phyloP scores from a whole-genome alignment of 73 alveolate genomes.

The Tetrahymena borealis region DNA sequence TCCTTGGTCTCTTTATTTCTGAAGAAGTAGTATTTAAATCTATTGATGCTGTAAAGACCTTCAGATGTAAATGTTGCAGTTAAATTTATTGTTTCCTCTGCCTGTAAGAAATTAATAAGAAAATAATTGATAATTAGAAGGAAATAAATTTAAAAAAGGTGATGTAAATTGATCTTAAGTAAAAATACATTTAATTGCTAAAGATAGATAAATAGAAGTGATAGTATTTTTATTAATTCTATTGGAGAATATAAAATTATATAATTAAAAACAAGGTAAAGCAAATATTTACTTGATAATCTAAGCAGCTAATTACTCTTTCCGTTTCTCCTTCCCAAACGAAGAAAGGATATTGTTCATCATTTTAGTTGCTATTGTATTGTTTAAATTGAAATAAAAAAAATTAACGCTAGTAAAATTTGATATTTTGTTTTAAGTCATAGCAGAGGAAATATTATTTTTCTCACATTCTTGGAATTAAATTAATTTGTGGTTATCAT shows the following conservation, averaged over 20 bases:
- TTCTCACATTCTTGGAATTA: not conserved
- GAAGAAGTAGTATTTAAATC: not conserved
- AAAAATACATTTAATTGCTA: no score
- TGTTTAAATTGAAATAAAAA: not conserved
- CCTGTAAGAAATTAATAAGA: no score
- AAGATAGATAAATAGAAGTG: no score
- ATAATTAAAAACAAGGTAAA: no score
- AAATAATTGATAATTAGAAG: no score
- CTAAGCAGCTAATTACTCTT: not conserved
- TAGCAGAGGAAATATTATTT: not conserved
- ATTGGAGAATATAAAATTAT: not conserved
- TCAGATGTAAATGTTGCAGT: not conserved
- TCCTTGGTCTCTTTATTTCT: not conserved
- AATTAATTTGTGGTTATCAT: not conserved
- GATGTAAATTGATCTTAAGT: no score
- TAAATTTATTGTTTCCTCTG: not conserved
- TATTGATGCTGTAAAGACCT: not conserved
- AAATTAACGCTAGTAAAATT: not conserved
- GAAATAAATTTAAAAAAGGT: no score
- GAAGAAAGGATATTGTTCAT: not conserved
- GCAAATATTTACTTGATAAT: not conserved
- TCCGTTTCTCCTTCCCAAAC: not conserved
- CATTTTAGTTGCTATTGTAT: not conserved
- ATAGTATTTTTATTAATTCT: not conserved
- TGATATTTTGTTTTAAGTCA: not conserved